phyloP scores from a whole-genome alignment of 1,284 basidiomycete genomes.

The Ceratorhiza oryzae-sativae region DNA sequence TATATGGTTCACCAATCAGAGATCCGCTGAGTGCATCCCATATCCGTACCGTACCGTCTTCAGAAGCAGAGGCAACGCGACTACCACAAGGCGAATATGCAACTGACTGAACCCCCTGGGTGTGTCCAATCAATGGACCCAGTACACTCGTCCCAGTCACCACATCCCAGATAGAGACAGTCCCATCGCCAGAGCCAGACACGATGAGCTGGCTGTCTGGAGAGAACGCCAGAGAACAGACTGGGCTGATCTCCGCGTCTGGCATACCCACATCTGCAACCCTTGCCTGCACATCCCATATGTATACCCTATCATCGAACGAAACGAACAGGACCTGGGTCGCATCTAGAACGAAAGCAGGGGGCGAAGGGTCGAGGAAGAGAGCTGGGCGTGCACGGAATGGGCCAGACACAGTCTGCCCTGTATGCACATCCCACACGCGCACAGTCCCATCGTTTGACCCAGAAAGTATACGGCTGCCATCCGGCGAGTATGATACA shows the following conservation, averaged over 20 bases:
- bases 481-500: too few species aligned
- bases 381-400: too few species aligned
- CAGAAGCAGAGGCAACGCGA: neutral
- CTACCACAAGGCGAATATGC: neutral
- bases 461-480: too few species aligned
- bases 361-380: too few species aligned
- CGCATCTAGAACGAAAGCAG: too few species aligned
- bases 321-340: too few species aligned
- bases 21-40: constrained; percentile 23
- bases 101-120: neutral
- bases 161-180: neutral
- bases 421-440: too few species aligned
- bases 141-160: neutral
- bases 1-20: too few species aligned
- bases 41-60: constrained; percentile 8
- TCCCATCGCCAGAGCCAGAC: constrained; percentile 23
- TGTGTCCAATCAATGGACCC: neutral
- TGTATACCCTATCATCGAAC: too few species aligned
- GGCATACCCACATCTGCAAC: constrained; percentile 42
- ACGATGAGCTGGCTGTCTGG: constrained; percentile 6
- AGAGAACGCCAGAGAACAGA: constrained; percentile 33
- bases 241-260: neutral
- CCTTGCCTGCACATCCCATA: constrained; percentile 49
- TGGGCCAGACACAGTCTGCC: too few species aligned
- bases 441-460: too few species aligned